Base-by-base conservation (phyloP, 2,329 filamentous ascomycete species). In the Neofusicoccum kwambonambiense region DNA sequence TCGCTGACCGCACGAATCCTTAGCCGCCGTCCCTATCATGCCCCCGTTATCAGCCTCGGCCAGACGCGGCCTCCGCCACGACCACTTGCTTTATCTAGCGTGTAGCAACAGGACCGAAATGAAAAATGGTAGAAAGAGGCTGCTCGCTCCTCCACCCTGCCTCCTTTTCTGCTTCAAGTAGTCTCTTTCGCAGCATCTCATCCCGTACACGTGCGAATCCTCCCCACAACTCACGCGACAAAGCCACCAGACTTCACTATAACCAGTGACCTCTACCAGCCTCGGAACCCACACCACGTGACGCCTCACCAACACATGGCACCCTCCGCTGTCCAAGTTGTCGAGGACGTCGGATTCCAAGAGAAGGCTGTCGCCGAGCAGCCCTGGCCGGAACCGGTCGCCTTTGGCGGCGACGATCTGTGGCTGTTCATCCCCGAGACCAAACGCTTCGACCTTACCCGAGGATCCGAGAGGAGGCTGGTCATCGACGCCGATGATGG, bases 371-470 rank as follows among this genome's bases (percentile, higher is more conserved):
- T 52, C 22, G 68, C 71, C 67, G 69, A 73, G 31, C 49, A 62
- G 63, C 75, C 72, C 68, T 72, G 72, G 56, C 76, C 75, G n/a
- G 76, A 77, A 34, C 75, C 77, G 35, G 76, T 79, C 60, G 71
- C 77, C 4, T 80, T 80, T 63, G 76, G 77, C 64, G 77, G 75
- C 50, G 70, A 78, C 66, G 75, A 79, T 58, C 74, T 77, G 74
- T 80, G 77, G 77, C 74, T 76, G 68, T 80, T 78, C 67, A 72
- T 75, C 54, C 75, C 77, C 9, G 69, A 74, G 27, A 76, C 77
- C 62, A 77, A 74, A 61, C 77, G 77, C 65, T 80, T 80, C 73
- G 78, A 80, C 64, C 71, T 80, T 17, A 77, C 76, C 17, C 73
- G 78, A 35, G 76, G 76, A 51, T 74, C 74, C 45, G 66, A 70